Base-by-base conservation (phyloP, 148 eudicot genomes). In the Camellia japonica region DNA sequence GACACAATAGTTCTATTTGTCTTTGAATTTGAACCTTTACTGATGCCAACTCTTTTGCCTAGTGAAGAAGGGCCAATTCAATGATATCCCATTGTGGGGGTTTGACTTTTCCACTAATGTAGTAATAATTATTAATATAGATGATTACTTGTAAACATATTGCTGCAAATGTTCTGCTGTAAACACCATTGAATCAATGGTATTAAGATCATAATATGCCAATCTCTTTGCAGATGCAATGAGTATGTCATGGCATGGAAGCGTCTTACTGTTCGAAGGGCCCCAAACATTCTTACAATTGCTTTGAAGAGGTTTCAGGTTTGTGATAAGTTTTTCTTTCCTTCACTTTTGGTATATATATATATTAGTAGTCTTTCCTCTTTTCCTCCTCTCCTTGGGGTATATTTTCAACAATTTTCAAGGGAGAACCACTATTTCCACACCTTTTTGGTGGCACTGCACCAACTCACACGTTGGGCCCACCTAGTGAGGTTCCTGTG, bases 271-370 rank as follows among this genome's bases (percentile, higher is more conserved):
- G 83, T 95, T 59, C 87, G 87, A 78, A 82, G 83, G 81, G 91
- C 96, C 82, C 97, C 98, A 73, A 93, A 95, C 84, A 89, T 95
- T 79, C 96, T 95, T 69, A 95, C 98, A 68, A 85, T 95, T 86
- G 95, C 98, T 71, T 86, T 95, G 73, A 95, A 95, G 82, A 89
- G 98, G 85, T 95, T 95, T 82, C 94, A 95, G 98, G 98, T 93
- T 59, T 77, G 88, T 76, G 54, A 49, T 15, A 62, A 20, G 23
- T n/a, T 6, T 42, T 55, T 11, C 23, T 23, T 23, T 23, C 23
- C 23, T 23, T 23, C 23, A 42, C 23, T 10, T 18, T 0, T 42
- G 58, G 8, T 13, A 66, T 23, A 18, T 52, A 11, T 43, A 49
- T 77, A 0, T 13, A 41, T 20, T 44, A 0, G 16, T 47, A 47